Percentiles rank a stretch among this genome's conserved stretches.
phyloP scores from a whole-genome alignment of 352 stramenopile species.

The Phytophthora crassamura region DNA sequence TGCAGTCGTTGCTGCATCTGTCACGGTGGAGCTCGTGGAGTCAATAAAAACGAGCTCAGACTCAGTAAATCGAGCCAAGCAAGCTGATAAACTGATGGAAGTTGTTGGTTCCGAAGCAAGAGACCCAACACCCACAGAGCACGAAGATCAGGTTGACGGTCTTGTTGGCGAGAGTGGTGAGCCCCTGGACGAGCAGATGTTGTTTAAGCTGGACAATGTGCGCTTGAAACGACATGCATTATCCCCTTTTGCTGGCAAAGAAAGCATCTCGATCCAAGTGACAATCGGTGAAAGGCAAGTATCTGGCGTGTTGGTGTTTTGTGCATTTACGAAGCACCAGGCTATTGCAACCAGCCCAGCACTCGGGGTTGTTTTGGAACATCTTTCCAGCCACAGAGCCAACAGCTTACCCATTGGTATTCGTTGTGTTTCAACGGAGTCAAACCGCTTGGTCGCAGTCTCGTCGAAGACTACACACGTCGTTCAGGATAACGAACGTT shows the following conservation, averaged over 20 bases:
- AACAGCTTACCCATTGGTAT: constrained; percentile 19
- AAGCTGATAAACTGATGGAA: background rate
- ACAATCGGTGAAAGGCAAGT: constrained; percentile 26
- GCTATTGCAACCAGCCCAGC: constrained; percentile 40
- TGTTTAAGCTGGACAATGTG: constrained; percentile 44
- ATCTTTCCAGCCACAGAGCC: constrained; percentile 2
- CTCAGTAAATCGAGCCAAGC: background rate
- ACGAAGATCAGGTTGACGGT: background rate
- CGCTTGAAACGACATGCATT: constrained; percentile 36
- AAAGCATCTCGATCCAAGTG: constrained; percentile 52
- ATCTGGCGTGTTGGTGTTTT: constrained; percentile 38
- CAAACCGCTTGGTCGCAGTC: constrained; percentile 21
- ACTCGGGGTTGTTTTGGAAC: constrained; percentile 4
- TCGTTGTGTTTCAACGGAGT: constrained; percentile 32
- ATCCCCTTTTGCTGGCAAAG: constrained; percentile 35
- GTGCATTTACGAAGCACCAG: constrained; percentile 46
- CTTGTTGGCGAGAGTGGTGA: background rate
- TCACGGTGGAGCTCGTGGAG: constrained; percentile 42
- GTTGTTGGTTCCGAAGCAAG: background rate
- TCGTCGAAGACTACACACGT: constrained; percentile 13
- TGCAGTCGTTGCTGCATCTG: constrained; percentile 39
- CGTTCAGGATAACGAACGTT: constrained; percentile 14
- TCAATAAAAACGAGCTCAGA: constrained; percentile 3
- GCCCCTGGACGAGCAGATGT: background rate
- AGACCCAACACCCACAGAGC: background rate